Evolutionary conservation across 2,329 filamentous ascomycete genomes (phyloP).

Genomic region (Trichoderma guizhouense): DNA sequence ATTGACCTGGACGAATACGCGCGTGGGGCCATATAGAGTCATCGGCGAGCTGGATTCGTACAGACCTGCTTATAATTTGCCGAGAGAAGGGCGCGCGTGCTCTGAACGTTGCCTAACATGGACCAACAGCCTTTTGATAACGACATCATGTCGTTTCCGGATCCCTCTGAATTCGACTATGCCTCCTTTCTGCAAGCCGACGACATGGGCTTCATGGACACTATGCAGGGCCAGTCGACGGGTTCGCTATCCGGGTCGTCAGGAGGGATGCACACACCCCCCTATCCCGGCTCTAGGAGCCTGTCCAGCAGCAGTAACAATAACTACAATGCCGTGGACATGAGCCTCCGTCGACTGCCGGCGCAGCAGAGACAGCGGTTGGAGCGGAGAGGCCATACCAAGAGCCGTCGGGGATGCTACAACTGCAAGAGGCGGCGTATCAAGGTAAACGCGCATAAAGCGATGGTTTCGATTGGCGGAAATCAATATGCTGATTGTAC

Average conservation of each 20-base stretch:
- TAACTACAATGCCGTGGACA: conserved; percentile 6
- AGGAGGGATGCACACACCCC: conserved; percentile 29
- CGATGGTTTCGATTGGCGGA: not conserved
- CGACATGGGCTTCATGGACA: conserved; percentile 25
- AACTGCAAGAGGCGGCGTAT: conserved; percentile 66
- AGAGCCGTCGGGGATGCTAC: conserved; percentile 63
- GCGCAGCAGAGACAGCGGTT: conserved; percentile 37
- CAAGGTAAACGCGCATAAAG: conserved; percentile 43
- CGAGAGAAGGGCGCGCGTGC: not conserved
- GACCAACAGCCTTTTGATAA: conserved; percentile 29
- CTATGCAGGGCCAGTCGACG: conserved; percentile 6
- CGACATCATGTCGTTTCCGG: conserved; percentile 30
- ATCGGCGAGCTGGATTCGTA: conserved; percentile 2
- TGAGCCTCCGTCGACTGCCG: conserved; percentile 20
- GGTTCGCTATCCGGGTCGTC: conserved; percentile 29
- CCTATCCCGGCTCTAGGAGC: conserved; percentile 28
- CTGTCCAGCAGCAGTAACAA: conserved; percentile 22
- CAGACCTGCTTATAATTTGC: not conserved
- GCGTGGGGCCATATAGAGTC: conserved; percentile 9
- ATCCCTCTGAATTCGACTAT: conserved; percentile 39
- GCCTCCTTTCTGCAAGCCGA: conserved; percentile 35
- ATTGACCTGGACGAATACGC: not conserved
- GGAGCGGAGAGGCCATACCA: conserved; percentile 61
- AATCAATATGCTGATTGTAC: not conserved
- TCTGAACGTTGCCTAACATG: conserved; percentile 23